These are phyloP conservation scores for Capronia coronata DNA, from an alignment of 2,329 filamentous ascomycete species.

Conservation along the genomic window DNA sequence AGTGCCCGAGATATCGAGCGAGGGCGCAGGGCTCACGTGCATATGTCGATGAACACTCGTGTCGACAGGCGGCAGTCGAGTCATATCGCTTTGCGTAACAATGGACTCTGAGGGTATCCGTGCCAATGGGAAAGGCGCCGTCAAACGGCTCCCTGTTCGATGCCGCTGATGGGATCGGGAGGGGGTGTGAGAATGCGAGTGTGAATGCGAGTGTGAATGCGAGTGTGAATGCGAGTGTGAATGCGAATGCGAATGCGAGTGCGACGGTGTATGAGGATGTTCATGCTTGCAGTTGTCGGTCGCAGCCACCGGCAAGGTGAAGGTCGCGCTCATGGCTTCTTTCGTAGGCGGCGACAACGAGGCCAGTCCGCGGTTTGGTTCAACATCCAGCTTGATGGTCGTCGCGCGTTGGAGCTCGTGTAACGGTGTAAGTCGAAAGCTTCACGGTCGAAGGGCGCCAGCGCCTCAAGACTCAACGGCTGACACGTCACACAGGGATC, in stretches of 20 bases:
- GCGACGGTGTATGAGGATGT: slow-evolving; percentile 32
- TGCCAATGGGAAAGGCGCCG: slow-evolving; percentile 22
- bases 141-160: slow-evolving; percentile 24
- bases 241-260: slow-evolving; percentile 35
- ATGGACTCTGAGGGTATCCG: slow-evolving; percentile 28
- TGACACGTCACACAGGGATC: background rate
- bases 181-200: slow-evolving; percentile 33
- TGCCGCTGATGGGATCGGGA: slow-evolving; percentile 26
- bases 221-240: slow-evolving; percentile 32
- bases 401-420: background rate
- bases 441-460: background rate
- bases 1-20: slow-evolving; percentile 7
- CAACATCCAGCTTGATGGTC: slow-evolving; percentile 22
- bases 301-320: slow-evolving; percentile 29
- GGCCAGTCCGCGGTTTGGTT: slow-evolving; percentile 24
- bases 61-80: slow-evolving; percentile 13
- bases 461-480: background rate
- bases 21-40: slow-evolving; percentile 15
- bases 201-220: slow-evolving; percentile 34
- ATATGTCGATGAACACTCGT: slow-evolving; percentile 13
- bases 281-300: slow-evolving; percentile 32
- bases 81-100: slow-evolving; percentile 13
- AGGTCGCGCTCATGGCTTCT: slow-evolving; percentile 28
- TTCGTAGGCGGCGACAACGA: slow-evolving; percentile 23
- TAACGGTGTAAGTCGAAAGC: background rate